A percentile compares a stretch with the other conserved stretches of the same genome.
Evolutionary conservation across 2,329 filamentous ascomycete genomes (phyloP).

Genomic region (Penicillium polonicum): DNA sequence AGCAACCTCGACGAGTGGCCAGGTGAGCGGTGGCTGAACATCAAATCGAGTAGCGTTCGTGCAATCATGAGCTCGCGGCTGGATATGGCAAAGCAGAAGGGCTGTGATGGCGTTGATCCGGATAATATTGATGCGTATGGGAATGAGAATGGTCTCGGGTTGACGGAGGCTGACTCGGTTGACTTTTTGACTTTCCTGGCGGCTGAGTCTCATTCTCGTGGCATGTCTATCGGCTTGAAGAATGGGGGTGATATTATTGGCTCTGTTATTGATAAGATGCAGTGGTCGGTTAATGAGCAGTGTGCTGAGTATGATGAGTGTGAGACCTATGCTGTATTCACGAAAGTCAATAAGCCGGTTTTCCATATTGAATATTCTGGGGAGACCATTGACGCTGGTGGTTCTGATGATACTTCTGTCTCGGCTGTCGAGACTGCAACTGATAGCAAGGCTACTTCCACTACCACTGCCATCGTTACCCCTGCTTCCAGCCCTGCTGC

Average conservation of each 20-base stretch:
- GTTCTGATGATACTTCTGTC: not conserved
- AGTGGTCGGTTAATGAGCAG: conserved; percentile 71
- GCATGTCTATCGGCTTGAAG: conserved; percentile 66
- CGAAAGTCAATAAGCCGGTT: conserved; percentile 63
- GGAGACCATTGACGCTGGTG: not conserved
- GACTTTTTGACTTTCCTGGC: conserved; percentile 62
- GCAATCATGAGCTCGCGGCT: conserved; percentile 64
- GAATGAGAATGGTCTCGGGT: conserved; percentile 64
- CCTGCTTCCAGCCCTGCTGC: not conserved
- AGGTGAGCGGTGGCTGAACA: conserved; percentile 66
- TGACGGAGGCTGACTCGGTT: conserved; percentile 59
- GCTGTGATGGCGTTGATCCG: conserved; percentile 68
- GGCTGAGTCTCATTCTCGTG: conserved; percentile 51
- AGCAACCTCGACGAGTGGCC: conserved; percentile 62
- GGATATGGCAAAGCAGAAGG: conserved; percentile 58
- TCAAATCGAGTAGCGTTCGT: conserved; percentile 57
- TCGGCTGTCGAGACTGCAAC: not conserved
- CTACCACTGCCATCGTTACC: not conserved
- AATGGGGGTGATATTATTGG: conserved; percentile 63
- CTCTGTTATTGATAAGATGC: conserved; percentile 51
- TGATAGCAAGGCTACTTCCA: too few species aligned
- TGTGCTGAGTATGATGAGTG: conserved; percentile 64
- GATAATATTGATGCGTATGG: conserved; percentile 69
- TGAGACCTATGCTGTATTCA: conserved; percentile 57
- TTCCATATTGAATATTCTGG: conserved; percentile 70